Conservation (phyloP, 129 eudicot species). For the Lonicera japonica region DNA sequence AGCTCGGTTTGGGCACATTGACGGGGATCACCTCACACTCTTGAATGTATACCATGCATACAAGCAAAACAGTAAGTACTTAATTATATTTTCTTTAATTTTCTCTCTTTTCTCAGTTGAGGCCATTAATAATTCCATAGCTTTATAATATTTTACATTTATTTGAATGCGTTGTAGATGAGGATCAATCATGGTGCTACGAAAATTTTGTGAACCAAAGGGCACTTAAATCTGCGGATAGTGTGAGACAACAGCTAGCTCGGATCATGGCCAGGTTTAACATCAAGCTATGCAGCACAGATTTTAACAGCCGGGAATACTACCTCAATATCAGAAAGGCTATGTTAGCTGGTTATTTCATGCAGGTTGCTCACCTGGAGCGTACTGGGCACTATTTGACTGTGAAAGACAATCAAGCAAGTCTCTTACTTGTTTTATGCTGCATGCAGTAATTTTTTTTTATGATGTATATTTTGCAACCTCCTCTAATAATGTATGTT, state of each 20-base stretch:
- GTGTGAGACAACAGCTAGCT: conserved; percentile 86
- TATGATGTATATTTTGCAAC: background rate
- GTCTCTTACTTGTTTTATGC: background rate
- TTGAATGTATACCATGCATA: conserved; percentile 94
- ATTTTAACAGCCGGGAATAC: conserved; percentile 90
- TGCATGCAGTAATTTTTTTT: background rate
- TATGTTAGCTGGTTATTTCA: conserved; percentile 90
- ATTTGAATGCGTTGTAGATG: conserved; percentile 38
- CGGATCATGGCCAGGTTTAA: conserved; percentile 83
- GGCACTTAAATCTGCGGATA: conserved; percentile 91
- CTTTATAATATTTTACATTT: background rate
- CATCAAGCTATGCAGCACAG: conserved; percentile 84
- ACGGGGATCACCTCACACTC: conserved; percentile 92
- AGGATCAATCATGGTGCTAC: conserved; percentile 93
- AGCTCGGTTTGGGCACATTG: conserved; percentile 94
- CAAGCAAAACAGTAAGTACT: conserved; percentile 85
- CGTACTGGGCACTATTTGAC: conserved; percentile 92
- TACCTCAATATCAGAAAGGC: conserved; percentile 95
- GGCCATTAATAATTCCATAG: background rate
- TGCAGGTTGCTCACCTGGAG: conserved; percentile 99
- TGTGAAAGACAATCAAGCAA: conserved; percentile 91
- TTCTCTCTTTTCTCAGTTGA: background rate
- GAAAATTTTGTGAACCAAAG: conserved; percentile 88
- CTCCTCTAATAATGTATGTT: background rate
- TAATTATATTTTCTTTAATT: background rate